Conservation (phyloP, 257 asterid species). For the Linderniella brevidens region DNA sequence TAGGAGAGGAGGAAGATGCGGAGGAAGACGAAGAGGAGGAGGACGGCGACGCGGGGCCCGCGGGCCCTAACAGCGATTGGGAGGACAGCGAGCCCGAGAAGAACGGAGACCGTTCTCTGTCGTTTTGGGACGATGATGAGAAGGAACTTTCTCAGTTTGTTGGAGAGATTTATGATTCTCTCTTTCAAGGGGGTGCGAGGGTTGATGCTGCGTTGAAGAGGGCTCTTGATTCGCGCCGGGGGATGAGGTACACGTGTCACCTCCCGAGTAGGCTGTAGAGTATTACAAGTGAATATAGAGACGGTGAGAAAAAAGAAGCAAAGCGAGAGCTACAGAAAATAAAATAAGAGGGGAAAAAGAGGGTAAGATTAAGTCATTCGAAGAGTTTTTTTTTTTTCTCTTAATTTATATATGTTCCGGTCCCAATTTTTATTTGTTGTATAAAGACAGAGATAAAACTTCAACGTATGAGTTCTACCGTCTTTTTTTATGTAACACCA, state of each 20-base stretch:
- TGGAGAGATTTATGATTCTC: slow-evolving; percentile 44
- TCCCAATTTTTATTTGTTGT: too few species aligned
- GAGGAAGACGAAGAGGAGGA: slow-evolving; percentile 29
- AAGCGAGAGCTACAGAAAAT: not conserved
- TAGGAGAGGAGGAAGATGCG: slow-evolving; percentile 77
- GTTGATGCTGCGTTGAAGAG: slow-evolving; percentile 42
- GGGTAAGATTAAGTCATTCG: too few species aligned
- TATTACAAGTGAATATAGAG: too few species aligned
- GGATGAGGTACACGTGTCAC: slow-evolving; percentile 62
- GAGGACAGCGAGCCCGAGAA: slow-evolving; percentile 78
- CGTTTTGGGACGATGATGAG: slow-evolving; percentile 80
- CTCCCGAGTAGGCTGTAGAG: slow-evolving; percentile 22
- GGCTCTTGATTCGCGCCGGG: slow-evolving; percentile 49
- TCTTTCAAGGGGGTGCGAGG: slow-evolving; percentile 62
- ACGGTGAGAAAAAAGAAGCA: slow-evolving; percentile 1
- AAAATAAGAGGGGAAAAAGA: too few species aligned
- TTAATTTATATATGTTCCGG: too few species aligned
- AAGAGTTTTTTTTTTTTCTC: too few species aligned
- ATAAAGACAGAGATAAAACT: too few species aligned
- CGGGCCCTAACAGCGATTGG: slow-evolving; percentile 82
- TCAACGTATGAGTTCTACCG: too few species aligned
- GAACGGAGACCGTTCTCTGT: slow-evolving; percentile 26
- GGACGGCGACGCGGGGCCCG: slow-evolving; percentile 20
- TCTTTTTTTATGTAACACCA: too few species aligned
- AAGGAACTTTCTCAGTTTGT: slow-evolving; percentile 71